Conservation (phyloP, 106 monocot species). For the Acorus calamus region DNA sequence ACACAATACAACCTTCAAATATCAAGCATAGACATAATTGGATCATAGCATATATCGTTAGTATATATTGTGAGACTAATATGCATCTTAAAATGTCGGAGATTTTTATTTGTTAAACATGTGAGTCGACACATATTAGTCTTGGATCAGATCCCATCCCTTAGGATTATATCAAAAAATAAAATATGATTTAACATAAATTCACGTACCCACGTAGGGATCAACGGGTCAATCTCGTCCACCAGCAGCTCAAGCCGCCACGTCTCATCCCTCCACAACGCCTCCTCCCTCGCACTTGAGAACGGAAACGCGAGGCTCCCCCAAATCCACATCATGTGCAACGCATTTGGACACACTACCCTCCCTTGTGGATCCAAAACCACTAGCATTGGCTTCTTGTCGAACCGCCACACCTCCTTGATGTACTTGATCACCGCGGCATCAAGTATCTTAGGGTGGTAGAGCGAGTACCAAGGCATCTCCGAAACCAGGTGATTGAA, state of each 20-base stretch:
- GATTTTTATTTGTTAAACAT: too few species aligned
- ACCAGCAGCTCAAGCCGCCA: conserved; percentile 72
- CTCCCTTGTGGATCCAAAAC: conserved; percentile 70
- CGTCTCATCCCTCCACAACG: conserved; percentile 74
- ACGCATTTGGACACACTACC: conserved; percentile 62
- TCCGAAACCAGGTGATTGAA: conserved; percentile 27
- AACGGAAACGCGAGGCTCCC: conserved; percentile 76
- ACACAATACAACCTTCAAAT: too few species aligned
- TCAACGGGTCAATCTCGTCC: conserved; percentile 62
- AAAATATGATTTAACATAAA: background rate
- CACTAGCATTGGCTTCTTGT: conserved; percentile 66
- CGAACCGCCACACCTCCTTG: conserved; percentile 50
- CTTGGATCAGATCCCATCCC: too few species aligned
- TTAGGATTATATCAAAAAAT: background rate
- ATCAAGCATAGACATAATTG: too few species aligned
- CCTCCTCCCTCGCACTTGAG: conserved; percentile 57
- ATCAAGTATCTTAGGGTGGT: conserved; percentile 46
- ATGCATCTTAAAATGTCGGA: too few species aligned
- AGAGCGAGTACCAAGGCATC: conserved; percentile 68
- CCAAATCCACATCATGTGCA: conserved; percentile 94
- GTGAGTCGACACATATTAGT: too few species aligned
- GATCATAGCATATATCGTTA: too few species aligned
- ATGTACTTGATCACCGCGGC: conserved; percentile 38
- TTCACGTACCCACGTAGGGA: conserved; percentile 36
- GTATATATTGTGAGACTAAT: too few species aligned